Conservation (phyloP, 129 eudicot genomes). For the Flaveria bidentis region DNA sequence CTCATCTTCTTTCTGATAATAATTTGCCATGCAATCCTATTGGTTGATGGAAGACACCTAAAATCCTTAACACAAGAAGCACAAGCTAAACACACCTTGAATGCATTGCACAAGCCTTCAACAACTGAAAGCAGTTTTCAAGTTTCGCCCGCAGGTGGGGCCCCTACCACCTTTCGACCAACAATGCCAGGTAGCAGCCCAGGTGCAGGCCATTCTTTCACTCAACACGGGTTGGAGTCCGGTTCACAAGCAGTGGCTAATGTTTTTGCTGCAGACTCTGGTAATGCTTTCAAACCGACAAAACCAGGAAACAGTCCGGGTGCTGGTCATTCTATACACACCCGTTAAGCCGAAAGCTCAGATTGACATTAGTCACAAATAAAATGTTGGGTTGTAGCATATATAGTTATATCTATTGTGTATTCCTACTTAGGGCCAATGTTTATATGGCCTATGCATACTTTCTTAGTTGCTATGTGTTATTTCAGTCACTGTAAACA, state of each 20-base stretch:
- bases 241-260: constrained; percentile 25
- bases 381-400: constrained; percentile 17
- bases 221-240: constrained; percentile 13
- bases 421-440: constrained; percentile 15
- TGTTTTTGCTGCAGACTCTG: constrained; percentile 22
- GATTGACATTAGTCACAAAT: constrained; percentile 5
- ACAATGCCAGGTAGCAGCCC: constrained; percentile 48
- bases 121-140: constrained; percentile 17
- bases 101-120: constrained; percentile 9
- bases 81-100: neutral
- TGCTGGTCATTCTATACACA: constrained; percentile 43
- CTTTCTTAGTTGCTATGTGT: constrained; percentile 1
- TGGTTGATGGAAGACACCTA: constrained; percentile 45
- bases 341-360: constrained; percentile 34
- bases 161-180: constrained; percentile 31
- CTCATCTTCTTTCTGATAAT: constrained; percentile 26
- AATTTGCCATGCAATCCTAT: constrained; percentile 11
- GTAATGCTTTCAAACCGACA: constrained; percentile 40
- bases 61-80: constrained; percentile 26
- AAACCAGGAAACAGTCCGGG: constrained; percentile 54
- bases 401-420: constrained; percentile 20
- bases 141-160: constrained; percentile 19
- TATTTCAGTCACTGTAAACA: constrained; percentile 29
- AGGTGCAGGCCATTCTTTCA: constrained; percentile 44
- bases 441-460: neutral